phyloP scores from a whole-genome alignment of 176 grass and related monocot genomes.

The Eleusine coracana region DNA sequence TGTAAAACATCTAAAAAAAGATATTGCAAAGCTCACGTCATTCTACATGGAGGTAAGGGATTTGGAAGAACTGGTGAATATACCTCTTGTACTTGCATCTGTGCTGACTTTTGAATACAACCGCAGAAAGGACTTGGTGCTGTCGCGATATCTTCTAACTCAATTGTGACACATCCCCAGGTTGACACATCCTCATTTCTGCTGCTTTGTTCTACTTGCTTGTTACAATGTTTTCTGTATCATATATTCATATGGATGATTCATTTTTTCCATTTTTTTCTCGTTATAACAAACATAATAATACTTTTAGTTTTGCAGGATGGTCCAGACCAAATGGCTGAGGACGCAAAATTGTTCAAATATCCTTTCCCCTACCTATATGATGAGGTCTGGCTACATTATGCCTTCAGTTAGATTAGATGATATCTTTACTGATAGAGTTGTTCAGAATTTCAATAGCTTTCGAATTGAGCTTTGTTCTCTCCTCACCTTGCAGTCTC shows the following conservation, averaged over 20 bases:
- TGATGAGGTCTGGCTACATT: conserved; percentile 60
- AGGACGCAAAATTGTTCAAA: conserved; percentile 76
- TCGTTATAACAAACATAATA: neutral
- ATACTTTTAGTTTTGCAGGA: conserved; percentile 53
- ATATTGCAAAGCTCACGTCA: conserved; percentile 73
- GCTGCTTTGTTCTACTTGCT: neutral
- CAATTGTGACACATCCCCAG: conserved; percentile 73
- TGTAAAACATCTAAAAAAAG: conserved; percentile 87
- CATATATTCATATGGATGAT: neutral
- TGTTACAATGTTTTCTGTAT: neutral
- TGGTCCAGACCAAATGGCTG: conserved; percentile 75
- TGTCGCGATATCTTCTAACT: conserved; percentile 88
- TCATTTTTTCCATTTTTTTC: conserved; percentile 2
- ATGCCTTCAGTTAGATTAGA: neutral
- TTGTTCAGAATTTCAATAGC: neutral
- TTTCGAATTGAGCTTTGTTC: neutral
- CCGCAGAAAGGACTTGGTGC: conserved; percentile 82
- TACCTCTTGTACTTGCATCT: neutral
- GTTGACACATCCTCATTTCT: conserved; percentile 31
- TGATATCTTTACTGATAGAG: neutral
- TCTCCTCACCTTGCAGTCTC: conserved; percentile 49
- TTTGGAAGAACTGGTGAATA: neutral
- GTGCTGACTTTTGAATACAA: conserved; percentile 28
- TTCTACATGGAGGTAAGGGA: conserved; percentile 77
- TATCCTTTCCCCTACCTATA: conserved; percentile 91